Conservation (phyloP, 768 basidiomycete species). For the Sutorius australiensis region DNA sequence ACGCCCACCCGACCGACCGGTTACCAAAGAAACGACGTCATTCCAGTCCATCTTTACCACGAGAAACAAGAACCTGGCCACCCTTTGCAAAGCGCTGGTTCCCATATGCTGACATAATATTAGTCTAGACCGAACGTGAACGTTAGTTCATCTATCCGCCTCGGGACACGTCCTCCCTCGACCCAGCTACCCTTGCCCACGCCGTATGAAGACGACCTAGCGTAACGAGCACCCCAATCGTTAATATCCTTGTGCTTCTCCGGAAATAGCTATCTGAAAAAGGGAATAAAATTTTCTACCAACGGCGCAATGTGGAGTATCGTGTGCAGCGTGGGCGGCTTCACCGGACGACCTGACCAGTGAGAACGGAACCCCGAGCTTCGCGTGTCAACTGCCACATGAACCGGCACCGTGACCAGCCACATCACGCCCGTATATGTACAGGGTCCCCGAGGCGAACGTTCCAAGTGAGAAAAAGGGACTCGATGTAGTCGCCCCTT, state of each 20-base stretch:
- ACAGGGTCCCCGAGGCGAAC: neutral
- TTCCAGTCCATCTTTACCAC: conserved; percentile 14
- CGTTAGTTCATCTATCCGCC: neutral
- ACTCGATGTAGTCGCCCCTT: neutral
- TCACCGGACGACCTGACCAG: conserved; percentile 10
- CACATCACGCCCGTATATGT: neutral
- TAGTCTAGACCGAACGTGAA: neutral
- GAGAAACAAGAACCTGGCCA: conserved; percentile 5
- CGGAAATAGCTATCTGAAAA: conserved; percentile 27
- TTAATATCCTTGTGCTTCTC: conserved; percentile 2
- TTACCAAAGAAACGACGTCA: conserved; percentile 22
- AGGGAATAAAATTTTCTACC: conserved; percentile 10
- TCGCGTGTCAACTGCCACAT: conserved; percentile 3
- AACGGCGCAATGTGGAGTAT: conserved; percentile 5
- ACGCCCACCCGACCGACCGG: conserved; percentile 8
- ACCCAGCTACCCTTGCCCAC: neutral
- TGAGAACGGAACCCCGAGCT: neutral
- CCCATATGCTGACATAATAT: neutral
- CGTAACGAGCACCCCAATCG: conserved; percentile 20
- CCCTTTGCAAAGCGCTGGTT: neutral
- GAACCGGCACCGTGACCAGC: conserved; percentile 7
- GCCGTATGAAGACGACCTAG: conserved; percentile 1
- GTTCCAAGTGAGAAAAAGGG: conserved; percentile 7
- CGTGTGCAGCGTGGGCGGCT: conserved; percentile 3
- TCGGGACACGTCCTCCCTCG: neutral